Evolutionary conservation across 1,284 basidiomycete species (phyloP), one percentile per base, ranked within the genome.

Genomic region (Heimioporus retisporus): DNA sequence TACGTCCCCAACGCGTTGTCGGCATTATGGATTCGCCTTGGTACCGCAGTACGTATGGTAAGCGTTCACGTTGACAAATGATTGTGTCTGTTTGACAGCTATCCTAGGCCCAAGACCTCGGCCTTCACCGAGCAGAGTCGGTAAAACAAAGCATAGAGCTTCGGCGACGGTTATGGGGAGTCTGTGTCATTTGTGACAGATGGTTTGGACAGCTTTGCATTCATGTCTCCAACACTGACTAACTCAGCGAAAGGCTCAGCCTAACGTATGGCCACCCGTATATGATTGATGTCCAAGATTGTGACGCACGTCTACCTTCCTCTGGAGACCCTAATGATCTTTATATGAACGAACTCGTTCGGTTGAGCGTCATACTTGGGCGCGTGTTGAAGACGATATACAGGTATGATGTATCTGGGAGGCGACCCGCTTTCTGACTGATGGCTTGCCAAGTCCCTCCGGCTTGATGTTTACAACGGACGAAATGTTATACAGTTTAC

Each of bases 261-360:
- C 81, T 92, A 54, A 89, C 92, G 48, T 96, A 93, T 74, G 94
- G 94, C 2, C 93, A 94, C 72, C 94, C 96, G 4, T 92, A 91
- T 78, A 93, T 96, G 90, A 96, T 98, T 71, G 95, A 97, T 78
- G 88, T 98, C 5, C 90, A 93, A 70, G 96, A 98, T 79, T 98
- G 96, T 79, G 96, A 98, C 79, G 93, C 94, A 18, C 90, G 96
- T 55, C 82, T 97, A 46, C 96, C 95, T 6, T 94, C 86, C 71
- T 93, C 90, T 60, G 94, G 86, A 21, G 90, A 93, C 72, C 85
- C 88, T 25, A 85, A 88, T 54, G 90, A 92, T 71, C 82, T 90
- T 69, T 95, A 95, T 79, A 88, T 94, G 84, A 91, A 93, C 71
- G 94, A 96, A 81, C 89, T 97, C 69, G 90, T 96, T 65, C 91